Conservation (phyloP, 495 filamentous ascomycete species). For the Penicillium parvum region DNA sequence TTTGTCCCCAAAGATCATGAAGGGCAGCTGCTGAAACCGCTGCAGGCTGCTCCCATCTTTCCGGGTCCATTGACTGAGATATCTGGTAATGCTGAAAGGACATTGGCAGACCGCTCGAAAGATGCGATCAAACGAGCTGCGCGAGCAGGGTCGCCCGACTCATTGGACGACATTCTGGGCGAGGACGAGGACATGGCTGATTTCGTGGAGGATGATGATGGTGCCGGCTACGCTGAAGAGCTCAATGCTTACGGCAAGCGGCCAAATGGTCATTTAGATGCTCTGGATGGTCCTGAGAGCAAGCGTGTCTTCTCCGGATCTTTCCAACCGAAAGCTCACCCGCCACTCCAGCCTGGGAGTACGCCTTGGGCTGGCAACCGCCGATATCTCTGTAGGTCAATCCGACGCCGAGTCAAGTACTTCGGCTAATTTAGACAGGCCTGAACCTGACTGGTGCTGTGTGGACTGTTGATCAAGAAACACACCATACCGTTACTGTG, state of each 20-base stretch:
- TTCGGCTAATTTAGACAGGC: conserved; percentile 35
- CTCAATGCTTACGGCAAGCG: conserved; percentile 61
- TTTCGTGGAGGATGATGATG: conserved; percentile 93
- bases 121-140: conserved; percentile 38
- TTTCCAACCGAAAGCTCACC: conserved; percentile 68
- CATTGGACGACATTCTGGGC: conserved; percentile 55
- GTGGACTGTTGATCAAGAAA: conserved; percentile 95
- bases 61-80: conserved; percentile 72
- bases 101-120: conserved; percentile 53
- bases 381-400: conserved; percentile 70
- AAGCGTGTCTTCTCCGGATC: conserved; percentile 60
- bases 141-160: conserved; percentile 49
- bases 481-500: conserved; percentile 90
- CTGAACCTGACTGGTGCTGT: conserved; percentile 89
- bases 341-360: conserved; percentile 85
- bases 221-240: conserved; percentile 74
- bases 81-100: conserved; percentile 57
- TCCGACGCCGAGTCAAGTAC: neutral
- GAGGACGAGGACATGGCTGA: conserved; percentile 57
- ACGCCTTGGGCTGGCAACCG: conserved; percentile 94
- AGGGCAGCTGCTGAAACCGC: conserved; percentile 53
- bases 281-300: conserved; percentile 37
- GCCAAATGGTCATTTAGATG: conserved; percentile 49
- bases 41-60: conserved; percentile 80
- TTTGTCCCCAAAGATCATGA: conserved; percentile 67